Evolutionary conservation across 805 yeast species (phyloP), one percentile per base, ranked within the genome.

Genomic region (Spathaspora hagerdaliae): DNA sequence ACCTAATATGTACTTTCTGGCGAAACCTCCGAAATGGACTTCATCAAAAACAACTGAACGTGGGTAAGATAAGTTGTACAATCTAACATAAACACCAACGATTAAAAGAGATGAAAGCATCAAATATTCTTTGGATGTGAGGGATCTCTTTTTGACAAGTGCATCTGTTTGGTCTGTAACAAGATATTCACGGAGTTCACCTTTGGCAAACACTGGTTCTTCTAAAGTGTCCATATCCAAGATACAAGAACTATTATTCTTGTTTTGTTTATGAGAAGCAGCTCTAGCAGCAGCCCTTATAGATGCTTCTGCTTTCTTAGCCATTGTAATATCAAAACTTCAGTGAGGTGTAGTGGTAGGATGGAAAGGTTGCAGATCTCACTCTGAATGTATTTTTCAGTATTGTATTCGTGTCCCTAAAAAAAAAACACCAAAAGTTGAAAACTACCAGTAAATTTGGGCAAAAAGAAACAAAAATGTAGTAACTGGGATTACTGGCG

Each of bases 21-120:
- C 96, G 68, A 92, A 94, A n/a, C 95, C 95, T 46, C 99, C 99
- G 58, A 94, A 94, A 65, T 87, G 96, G 36, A 87, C 94, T 64
- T 92, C 99, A 64, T 90, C 96, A 53, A 87, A 87, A 10, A 92
- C 96, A 33, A 90, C 95, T 27, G 91, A 81, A 56, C 81, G 67
- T 35, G 99, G 99, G 50, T 68, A 59, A 27, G 77, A 69, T 47
- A 94, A 70, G 44, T 76, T 69, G 52, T 73, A 69, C 43, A 85
- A 71, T 54, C 99, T 81, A 41, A 88, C 77, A 39, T 64, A 56
- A 10, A 73, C 50, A 0, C 96, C 77, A 1, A 74, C 53, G n/a
- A 79, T 56, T 6, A 79, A 50, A 12, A 46, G 13, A 2, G 41
- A 38, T n/a, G 73, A 60, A 32, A 67, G 38, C 38, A 61, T 50